These are phyloP conservation scores for Aspergillus cristatus DNA, from an alignment of 495 filamentous ascomycete genomes.

Conservation along the genomic window DNA sequence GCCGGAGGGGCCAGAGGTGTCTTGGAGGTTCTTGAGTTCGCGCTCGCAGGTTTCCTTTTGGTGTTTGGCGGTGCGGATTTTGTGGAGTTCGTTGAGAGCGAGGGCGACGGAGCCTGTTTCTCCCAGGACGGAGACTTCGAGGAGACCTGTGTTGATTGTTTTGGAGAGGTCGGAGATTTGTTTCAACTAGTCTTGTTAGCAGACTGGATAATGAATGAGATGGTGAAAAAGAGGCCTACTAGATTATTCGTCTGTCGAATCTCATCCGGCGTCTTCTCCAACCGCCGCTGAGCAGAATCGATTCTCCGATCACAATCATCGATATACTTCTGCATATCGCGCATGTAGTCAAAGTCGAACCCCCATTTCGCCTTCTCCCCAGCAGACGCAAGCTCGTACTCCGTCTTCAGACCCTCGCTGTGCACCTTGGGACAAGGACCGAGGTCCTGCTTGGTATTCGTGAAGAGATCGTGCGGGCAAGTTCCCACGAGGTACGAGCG, in stretches of 20 bases:
- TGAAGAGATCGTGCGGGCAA: constrained; percentile 98
- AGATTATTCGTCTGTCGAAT: constrained; percentile 92
- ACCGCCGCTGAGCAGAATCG: constrained; percentile 73
- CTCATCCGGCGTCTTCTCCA: constrained; percentile 98
- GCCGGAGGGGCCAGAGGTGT: constrained; percentile 83
- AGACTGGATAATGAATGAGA: neutral
- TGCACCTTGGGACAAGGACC: constrained; percentile 88
- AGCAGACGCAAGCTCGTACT: constrained; percentile 64
- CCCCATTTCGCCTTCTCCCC: constrained; percentile 67
- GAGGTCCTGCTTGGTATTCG: constrained; percentile 97
- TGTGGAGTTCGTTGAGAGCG: constrained; percentile 79
- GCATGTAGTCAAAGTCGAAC: constrained; percentile 93
- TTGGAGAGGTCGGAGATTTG: constrained; percentile 72
- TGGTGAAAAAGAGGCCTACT: constrained; percentile 24
- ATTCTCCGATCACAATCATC: constrained; percentile 95
- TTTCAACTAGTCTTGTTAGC: constrained; percentile 49
- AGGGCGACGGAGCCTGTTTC: constrained; percentile 70
- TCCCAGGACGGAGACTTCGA: constrained; percentile 79
- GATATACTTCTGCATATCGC: constrained; percentile 91
- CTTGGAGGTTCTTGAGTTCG: constrained; percentile 83
- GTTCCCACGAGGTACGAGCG: constrained; percentile 89
- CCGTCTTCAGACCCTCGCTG: constrained; percentile 74
- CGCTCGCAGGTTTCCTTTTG: constrained; percentile 78
- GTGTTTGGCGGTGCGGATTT: constrained; percentile 67
- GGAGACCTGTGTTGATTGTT: constrained; percentile 71